Percentiles rank a stretch among this genome's conserved stretches.
Conservation (phyloP, 176 grass and related monocot species). For the Juncus inflexus region DNA sequence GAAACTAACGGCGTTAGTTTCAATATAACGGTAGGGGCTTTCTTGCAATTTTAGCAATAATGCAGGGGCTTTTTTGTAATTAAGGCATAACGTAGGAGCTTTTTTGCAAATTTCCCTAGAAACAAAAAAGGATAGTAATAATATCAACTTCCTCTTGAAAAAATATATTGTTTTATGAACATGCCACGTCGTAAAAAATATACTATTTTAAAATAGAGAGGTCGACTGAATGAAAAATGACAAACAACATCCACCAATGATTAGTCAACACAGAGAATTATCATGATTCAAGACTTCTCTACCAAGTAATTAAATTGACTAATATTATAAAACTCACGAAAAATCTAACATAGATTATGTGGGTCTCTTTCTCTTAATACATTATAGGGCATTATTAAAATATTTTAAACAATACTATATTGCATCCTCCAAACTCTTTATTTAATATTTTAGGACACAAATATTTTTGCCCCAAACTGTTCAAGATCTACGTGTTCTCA, state of each 20-base stretch:
- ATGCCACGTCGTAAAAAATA: too few relatives aligned
- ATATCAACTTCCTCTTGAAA: too few relatives aligned
- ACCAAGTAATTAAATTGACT: conserved; percentile 27
- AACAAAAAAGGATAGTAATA: too few relatives aligned
- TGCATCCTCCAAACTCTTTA: neutral
- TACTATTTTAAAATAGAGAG: neutral
- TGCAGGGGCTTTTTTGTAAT: too few relatives aligned
- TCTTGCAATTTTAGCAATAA: too few relatives aligned
- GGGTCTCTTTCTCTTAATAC: neutral
- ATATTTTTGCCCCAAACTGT: too few relatives aligned
- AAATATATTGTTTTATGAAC: too few relatives aligned
- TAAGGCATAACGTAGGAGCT: too few relatives aligned
- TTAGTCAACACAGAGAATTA: conserved; percentile 26
- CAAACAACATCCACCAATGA: conserved; percentile 9
- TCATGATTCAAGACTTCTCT: conserved; percentile 22
- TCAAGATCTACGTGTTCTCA: too few relatives aligned
- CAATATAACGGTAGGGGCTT: too few relatives aligned
- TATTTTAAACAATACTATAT: neutral
- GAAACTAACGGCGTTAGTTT: too few relatives aligned
- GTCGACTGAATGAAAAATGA: neutral
- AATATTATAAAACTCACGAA: neutral
- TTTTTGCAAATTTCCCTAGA: too few relatives aligned
- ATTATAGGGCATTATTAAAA: conserved; percentile 10
- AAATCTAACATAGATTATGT: neutral
- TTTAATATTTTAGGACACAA: neutral